Conservation (phyloP, 2,329 filamentous ascomycete species). For the Exophiala sp. region DNA sequence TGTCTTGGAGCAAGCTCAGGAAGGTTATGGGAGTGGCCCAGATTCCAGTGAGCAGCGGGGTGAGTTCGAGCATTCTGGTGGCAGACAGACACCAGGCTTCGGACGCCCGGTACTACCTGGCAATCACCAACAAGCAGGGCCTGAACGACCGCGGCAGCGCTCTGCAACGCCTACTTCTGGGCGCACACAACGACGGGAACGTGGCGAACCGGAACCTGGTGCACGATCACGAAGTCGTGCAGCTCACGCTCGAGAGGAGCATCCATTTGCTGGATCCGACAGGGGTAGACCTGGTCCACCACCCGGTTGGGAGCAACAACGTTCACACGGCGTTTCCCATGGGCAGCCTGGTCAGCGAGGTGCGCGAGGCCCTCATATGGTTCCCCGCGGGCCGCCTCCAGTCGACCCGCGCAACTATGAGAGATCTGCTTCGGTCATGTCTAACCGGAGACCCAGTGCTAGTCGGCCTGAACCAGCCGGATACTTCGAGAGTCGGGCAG, state of each 20-base stretch:
- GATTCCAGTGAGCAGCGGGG: conserved; percentile 11
- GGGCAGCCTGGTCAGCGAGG: conserved; percentile 9
- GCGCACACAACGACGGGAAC: conserved; percentile 37
- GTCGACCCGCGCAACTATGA: conserved; percentile 29
- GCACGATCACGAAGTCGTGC: conserved; percentile 51
- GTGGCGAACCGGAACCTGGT: conserved; percentile 51
- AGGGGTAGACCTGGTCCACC: conserved; percentile 10
- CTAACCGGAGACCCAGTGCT: conserved; percentile 37
- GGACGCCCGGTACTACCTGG: conserved; percentile 5
- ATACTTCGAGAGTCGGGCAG: conserved; percentile 29
- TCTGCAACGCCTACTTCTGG: conserved; percentile 30
- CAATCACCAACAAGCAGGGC: conserved; percentile 12
- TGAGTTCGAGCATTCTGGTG: conserved; percentile 14
- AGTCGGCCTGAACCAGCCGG: conserved; percentile 32
- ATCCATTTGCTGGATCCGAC: conserved; percentile 13
- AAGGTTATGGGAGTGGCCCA: conserved; percentile 6
- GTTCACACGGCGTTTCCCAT: conserved; percentile 10
- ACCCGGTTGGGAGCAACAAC: conserved; percentile 10
- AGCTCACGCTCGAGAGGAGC: conserved; percentile 47
- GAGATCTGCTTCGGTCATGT: conserved; percentile 37
- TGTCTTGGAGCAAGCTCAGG: conserved; percentile 12
- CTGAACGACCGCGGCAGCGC: conserved; percentile 17
- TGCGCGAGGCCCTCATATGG: conserved; percentile 2
- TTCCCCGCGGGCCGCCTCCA: conserved; percentile 17
- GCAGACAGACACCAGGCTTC: conserved; percentile 13